Base-by-base conservation (phyloP, 345 rosid genomes). In the Eucalyptus sp. region DNA sequence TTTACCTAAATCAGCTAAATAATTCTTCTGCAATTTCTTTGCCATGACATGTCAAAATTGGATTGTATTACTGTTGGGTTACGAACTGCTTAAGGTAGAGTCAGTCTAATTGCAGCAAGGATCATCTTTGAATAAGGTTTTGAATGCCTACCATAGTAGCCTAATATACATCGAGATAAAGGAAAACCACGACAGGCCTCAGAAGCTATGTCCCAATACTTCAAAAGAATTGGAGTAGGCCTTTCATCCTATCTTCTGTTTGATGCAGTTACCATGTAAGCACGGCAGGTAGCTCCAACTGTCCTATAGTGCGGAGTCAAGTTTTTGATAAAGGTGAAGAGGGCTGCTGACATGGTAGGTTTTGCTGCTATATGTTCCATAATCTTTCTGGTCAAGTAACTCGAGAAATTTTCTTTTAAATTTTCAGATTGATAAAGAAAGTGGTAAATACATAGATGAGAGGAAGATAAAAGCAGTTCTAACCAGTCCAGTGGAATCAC, bases 221-320 rank as follows among this genome's bases (percentile, higher is more conserved):
- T n/a, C 22, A 0, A 7, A 29, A 33, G 24, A 52, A 83, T 83
- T 56, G 51, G 62, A 41, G 50, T 71, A 56, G 41, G 41, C 29
- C 6, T 85, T 86, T 71, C n/a, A 16, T 50, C 33, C 76, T 88
- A 46, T 50, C 10, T 88, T 79, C 89, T 68, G 5, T 85, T 46
- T 60, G 79, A 48, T 87, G 89, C 86, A 95, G 95, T 94, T 87
- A 92, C 89, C 7, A 94, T 93, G 95, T 95, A 92, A 91, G 93
- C 93, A 90, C 93, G 90, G 90, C 88, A 41, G 80, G 89, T 46
- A 41, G 92, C 93, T 86, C 94, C 95, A 49, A 92, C 87, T 48
- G 2, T 48, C 49, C 4, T 48, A 1, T 1, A 86, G 71, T 89
- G 95, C 91, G 92, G 92, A 90, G 96, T 94, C 92, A 93, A 95